A percentile compares a stretch with the other conserved stretches of the same genome.
Evolutionary conservation across 2,329 filamentous ascomycete species (phyloP).

Genomic region (Diaporthe australafricana): DNA sequence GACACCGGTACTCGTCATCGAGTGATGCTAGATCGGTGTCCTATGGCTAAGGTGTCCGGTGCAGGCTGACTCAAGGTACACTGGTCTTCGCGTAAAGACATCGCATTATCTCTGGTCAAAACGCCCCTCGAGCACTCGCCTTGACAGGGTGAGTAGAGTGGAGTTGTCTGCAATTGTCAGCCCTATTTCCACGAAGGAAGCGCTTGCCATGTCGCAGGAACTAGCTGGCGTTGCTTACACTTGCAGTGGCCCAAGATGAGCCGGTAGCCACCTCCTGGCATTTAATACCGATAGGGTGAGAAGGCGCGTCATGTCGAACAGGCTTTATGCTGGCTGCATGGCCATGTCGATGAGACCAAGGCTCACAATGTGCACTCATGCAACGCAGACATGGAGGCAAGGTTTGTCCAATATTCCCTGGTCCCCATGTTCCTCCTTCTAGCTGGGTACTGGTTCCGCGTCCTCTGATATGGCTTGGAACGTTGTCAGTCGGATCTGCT

Average conservation of each 20-base stretch:
- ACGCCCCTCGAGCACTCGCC: not conserved
- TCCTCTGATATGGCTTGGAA: not conserved
- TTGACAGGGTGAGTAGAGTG: too few relatives aligned
- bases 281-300: not conserved
- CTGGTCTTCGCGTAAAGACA: not conserved
- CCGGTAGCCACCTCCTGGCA: not conserved
- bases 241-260: not conserved
- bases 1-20: not conserved
- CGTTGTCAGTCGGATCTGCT: not conserved
- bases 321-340: not conserved
- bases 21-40: not conserved
- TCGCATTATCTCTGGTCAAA: not conserved
- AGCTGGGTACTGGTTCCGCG: not conserved
- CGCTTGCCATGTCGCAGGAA: not conserved
- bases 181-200: not conserved
- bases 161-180: not conserved
- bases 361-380: not conserved
- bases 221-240: not conserved
- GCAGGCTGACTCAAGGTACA: not conserved
- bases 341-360: too few relatives aligned
- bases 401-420: not conserved
- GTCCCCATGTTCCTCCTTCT: too few relatives aligned
- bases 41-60: not conserved
- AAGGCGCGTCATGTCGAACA: not conserved
- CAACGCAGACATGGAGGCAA: not conserved